Evolutionary conservation across 352 stramenopile genomes (phyloP), one percentile per base, ranked within the genome.

Genomic region (Pythium guiyangense): DNA sequence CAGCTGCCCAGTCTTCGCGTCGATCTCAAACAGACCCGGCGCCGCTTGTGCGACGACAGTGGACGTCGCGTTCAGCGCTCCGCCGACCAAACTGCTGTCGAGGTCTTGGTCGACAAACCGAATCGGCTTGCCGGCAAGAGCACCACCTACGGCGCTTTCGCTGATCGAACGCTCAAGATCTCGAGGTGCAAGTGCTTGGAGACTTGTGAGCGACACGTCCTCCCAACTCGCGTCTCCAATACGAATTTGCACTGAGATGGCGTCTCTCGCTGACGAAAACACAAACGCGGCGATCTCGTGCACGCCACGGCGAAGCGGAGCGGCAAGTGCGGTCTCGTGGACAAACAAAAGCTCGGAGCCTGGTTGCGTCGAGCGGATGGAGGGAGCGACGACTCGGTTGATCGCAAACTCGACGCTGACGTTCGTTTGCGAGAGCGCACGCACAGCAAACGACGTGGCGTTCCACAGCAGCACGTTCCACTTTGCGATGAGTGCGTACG

Each of bases 331-430:
- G 20, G 4, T 53, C 45, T 59, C 54, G 14, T 47, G 43, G 2
- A 18, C 12, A 35, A 47, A 53, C 22, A 43, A 43, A 12, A 59
- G 42, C n/a, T 52, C 54, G 2, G 25, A 53, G 15, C 54, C 20
- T 1, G 45, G 22, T 12, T 44, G 44, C 29, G 47, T n/a, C 17
- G 35, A 52, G 44, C 54, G n/a, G 11, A 39, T 18, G 14, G 44
- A 39, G 6, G 44, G 34, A 9, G 12, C 31, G 0, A 59, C 9
- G 9, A 53, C 12, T 17, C 39, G 52, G 65, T 74, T 54, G 8
- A 74, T 52, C 9, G 62, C 35, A 34, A 74, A 66, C 17, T 39
- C 56, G 0, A 54, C 50, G 15, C 14, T 57, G 14, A 62, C 51
- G 31, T 63, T 51, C 2, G 26, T 40, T 18, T 63, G 34, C 3